phyloP scores from a whole-genome alignment of 768 basidiomycete genomes.

The Russula olivacea region DNA sequence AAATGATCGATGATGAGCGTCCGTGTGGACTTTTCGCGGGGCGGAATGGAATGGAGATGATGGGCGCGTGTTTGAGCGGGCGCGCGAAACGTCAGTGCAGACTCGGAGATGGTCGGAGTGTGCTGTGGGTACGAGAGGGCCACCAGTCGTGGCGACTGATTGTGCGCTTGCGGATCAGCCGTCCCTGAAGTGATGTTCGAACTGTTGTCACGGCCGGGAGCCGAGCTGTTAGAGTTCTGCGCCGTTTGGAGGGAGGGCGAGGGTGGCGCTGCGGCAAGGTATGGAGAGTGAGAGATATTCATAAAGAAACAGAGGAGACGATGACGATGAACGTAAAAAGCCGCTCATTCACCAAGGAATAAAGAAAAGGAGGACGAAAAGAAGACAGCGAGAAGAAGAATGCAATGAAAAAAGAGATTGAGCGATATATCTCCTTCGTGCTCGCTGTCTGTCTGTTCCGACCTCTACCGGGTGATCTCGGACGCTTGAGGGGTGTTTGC shows the following conservation, averaged over 20 bases:
- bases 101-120: neutral
- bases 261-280: neutral
- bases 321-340: neutral
- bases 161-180: neutral
- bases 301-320: neutral
- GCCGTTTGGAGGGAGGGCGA: neutral
- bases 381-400: neutral
- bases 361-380: neutral
- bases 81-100: slow-evolving; percentile 45
- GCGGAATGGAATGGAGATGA: slow-evolving; percentile 81
- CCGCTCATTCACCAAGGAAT: neutral
- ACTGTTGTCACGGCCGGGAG: neutral
- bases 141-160: neutral
- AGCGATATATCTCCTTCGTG: too few relatives aligned
- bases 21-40: slow-evolving; percentile 81
- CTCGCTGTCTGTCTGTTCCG: neutral
- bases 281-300: neutral
- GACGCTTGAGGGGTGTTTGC: neutral
- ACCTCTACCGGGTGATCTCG: slow-evolving; percentile 14
- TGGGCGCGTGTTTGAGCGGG: slow-evolving; percentile 87
- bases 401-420: neutral
- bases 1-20: slow-evolving; percentile 86
- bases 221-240: neutral
- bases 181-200: neutral
- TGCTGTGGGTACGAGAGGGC: neutral